These are phyloP conservation scores for Mycosphaerelloides madeirae DNA, from an alignment of 2,329 filamentous ascomycete species.

Conservation along the genomic window DNA sequence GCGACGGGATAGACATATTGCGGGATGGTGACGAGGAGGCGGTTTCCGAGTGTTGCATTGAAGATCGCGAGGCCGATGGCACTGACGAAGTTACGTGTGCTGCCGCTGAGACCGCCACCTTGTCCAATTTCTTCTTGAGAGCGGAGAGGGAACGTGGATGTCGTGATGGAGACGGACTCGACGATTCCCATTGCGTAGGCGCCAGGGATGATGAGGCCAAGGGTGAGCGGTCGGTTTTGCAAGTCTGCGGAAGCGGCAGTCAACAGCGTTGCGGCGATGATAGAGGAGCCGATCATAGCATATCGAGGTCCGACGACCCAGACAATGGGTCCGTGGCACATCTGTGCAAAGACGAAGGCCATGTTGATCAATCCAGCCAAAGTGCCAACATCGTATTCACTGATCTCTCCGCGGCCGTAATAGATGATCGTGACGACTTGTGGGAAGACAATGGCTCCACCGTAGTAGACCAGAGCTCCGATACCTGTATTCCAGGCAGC, in stretches of 20 bases:
- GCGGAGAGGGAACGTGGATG: conserved; percentile 24
- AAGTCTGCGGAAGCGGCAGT: conserved; percentile 20
- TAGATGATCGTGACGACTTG: conserved; percentile 24
- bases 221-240: conserved; percentile 17
- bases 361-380: conserved; percentile 22
- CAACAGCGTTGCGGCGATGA: conserved; percentile 20
- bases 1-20: conserved; percentile 19
- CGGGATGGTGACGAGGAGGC: conserved; percentile 16
- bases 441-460: conserved; percentile 22
- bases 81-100: conserved; percentile 21
- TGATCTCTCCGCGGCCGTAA: conserved; percentile 22
- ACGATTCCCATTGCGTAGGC: conserved; percentile 23
- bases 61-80: conserved; percentile 23
- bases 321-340: conserved; percentile 24
- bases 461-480: conserved; percentile 24
- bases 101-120: conserved; percentile 21
- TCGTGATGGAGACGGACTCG: conserved; percentile 23
- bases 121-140: conserved; percentile 26
- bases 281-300: conserved; percentile 23
- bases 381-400: conserved; percentile 24
- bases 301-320: conserved; percentile 24
- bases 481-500: conserved; percentile 25
- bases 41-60: conserved; percentile 22
- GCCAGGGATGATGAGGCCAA: conserved; percentile 21
- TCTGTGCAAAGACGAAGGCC: conserved; percentile 26